Evolutionary conservation across 495 filamentous ascomycete species (phyloP).

Genomic region (Chaetomidium leptoderma): DNA sequence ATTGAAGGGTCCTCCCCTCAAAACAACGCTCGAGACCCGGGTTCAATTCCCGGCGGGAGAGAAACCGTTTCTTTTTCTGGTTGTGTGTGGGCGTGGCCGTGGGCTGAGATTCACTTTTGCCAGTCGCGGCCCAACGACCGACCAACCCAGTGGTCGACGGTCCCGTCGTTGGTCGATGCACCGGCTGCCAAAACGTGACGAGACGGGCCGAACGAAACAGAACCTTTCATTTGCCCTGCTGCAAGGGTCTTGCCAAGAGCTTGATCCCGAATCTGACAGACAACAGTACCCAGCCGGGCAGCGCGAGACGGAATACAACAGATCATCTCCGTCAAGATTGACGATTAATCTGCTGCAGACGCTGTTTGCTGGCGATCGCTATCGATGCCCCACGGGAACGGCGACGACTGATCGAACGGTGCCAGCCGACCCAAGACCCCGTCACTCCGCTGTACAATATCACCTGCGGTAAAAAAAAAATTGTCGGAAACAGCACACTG

Average conservation of each 20-base stretch:
- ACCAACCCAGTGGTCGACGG: too few relatives aligned
- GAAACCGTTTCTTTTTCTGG: constrained; percentile 5
- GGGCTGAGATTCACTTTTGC: neutral
- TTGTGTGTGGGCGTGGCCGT: neutral
- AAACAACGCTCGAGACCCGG: constrained; percentile 22
- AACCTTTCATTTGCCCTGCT: neutral
- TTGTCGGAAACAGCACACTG: too few relatives aligned
- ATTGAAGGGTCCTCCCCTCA: neutral
- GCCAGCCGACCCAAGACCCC: too few relatives aligned
- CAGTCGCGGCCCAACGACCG: neutral
- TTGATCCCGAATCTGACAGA: neutral
- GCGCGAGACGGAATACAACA: neutral
- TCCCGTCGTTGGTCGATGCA: too few relatives aligned
- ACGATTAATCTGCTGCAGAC: neutral
- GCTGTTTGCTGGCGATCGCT: neutral
- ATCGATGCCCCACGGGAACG: too few relatives aligned
- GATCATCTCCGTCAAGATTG: neutral
- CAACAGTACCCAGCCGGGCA: neutral
- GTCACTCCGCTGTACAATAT: too few relatives aligned
- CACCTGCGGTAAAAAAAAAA: too few relatives aligned
- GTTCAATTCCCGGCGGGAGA: constrained; percentile 26
- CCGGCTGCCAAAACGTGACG: neutral
- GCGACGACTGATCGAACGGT: too few relatives aligned
- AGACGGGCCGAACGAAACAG: constrained; percentile 7
- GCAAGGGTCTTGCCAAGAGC: neutral